Percentiles rank a stretch among this genome's conserved stretches.
phyloP scores from a whole-genome alignment of 1,284 basidiomycete genomes.

The Pyrrhoderma noxium region DNA sequence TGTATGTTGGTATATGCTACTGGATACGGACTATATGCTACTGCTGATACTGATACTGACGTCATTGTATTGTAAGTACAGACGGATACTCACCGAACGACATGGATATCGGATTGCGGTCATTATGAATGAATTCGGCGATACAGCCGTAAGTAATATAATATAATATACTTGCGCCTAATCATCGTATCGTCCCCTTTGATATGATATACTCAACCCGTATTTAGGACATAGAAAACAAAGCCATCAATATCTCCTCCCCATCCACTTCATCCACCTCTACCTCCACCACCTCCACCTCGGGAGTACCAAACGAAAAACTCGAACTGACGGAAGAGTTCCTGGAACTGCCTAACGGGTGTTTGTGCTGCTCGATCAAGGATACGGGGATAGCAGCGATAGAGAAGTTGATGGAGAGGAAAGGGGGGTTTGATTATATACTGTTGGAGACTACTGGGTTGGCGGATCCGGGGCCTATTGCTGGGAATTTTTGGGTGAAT shows the following conservation, averaged over 20 bases:
- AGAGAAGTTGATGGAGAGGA: constrained; percentile 76
- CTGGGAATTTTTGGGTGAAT: constrained; percentile 87
- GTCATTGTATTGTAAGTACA: too few relatives aligned
- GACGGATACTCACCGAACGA: constrained; percentile 81
- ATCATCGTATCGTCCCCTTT: neutral
- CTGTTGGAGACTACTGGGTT: constrained; percentile 89
- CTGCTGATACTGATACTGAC: constrained; percentile 3
- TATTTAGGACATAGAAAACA: constrained; percentile 33
- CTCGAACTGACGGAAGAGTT: constrained; percentile 81
- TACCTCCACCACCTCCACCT: too few relatives aligned
- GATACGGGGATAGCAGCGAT: constrained; percentile 87
- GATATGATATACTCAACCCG: neutral
- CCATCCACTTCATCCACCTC: neutral
- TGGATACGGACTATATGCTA: too few relatives aligned
- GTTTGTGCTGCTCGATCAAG: constrained; percentile 91
- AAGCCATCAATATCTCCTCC: constrained; percentile 71
- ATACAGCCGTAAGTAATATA: constrained; percentile 58
- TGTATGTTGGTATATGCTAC: too few relatives aligned
- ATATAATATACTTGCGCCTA: too few relatives aligned
- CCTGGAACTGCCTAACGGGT: constrained; percentile 87
- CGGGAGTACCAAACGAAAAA: constrained; percentile 51
- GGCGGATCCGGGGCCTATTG: constrained; percentile 87
- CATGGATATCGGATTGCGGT: constrained; percentile 94
- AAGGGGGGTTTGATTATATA: constrained; percentile 87
- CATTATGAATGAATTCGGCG: constrained; percentile 94